phyloP scores from a whole-genome alignment of 2,329 filamentous ascomycete genomes.

The Colletotrichum australisinense region DNA sequence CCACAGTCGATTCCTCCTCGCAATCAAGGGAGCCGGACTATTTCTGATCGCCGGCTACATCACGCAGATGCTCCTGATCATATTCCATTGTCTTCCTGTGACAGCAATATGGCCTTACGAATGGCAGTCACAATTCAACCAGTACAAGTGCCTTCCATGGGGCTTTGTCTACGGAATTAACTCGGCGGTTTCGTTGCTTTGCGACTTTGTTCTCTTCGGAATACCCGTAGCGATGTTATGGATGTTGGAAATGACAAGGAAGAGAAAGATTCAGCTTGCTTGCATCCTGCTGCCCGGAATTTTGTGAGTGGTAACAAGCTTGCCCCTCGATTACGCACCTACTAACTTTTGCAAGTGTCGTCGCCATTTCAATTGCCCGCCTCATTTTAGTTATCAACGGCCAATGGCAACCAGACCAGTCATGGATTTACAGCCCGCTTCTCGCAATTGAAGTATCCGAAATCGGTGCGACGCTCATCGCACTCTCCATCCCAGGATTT shows the following conservation, averaged over 20 bases:
- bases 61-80: constrained; percentile 60
- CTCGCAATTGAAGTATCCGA: constrained; percentile 62
- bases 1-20: constrained; percentile 47
- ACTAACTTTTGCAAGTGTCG: constrained; percentile 49
- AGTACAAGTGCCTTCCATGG: constrained; percentile 61
- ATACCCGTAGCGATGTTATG: constrained; percentile 61
- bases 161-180: constrained; percentile 64
- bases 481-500: constrained; percentile 61
- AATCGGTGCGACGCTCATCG: constrained; percentile 61
- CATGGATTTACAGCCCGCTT: constrained; percentile 63
- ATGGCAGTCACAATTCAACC: constrained; percentile 53
- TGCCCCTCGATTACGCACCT: no score
- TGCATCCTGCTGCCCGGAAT: constrained; percentile 61
- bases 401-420: constrained; percentile 58
- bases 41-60: constrained; percentile 56
- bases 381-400: constrained; percentile 59
- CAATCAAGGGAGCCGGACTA: constrained; percentile 49
- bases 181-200: constrained; percentile 59
- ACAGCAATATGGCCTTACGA: constrained; percentile 63
- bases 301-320: constrained; percentile 47
- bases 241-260: constrained; percentile 54
- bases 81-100: constrained; percentile 63
- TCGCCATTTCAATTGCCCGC: constrained; percentile 59
- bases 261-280: constrained; percentile 58
- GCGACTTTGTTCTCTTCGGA: constrained; percentile 61